Base-by-base conservation (phyloP, 305 asterid genomes). In the Salvia sclarea region DNA sequence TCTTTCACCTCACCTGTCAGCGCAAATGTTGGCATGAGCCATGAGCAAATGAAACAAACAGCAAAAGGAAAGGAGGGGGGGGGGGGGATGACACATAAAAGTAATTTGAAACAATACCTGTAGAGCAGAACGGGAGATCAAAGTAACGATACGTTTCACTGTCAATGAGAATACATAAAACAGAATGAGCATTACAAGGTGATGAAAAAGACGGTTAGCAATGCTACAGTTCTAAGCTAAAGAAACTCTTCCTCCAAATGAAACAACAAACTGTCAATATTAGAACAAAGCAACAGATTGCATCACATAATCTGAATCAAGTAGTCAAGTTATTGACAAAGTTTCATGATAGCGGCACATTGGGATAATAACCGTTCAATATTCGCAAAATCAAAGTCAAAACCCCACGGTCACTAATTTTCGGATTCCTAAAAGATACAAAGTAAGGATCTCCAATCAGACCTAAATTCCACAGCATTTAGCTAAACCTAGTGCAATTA, bases 91-190 rank as follows among this genome's bases (percentile, higher is more conserved):
- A 3, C 3, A 48, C 17, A 31, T 10, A 21, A 63, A 43, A 30
- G 11, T 30, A 5, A 25, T 5, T 6, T 14, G 8, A 0, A 12
- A 2, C 10, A 8, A 13, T 79, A 86, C 92, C 93, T 77, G 91
- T 84, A 38, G 85, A 76, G 70, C 96, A 88, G 84, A 88, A 88
- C 2, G 96, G 96, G 69, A 88, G 96, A 79, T 88, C 96, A 79
- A 88, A 88, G 84, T 79, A 88, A 5, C 96, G 88, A 76, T 86
- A 86, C 16, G 93, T 88, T 78, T 88, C 95, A 61, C 95, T 88
- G 86, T 20, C 76, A 71, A 21, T 6, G 25, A 65, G 68, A 35
- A 78, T n/a, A n/a, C 49, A 78, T 41, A 63, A 22, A 71, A 45
- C 48, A 61, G 3, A 56, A 64, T 68, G 31, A 70, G 69, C 72